Evolutionary conservation across 2,329 filamentous ascomycete genomes (phyloP).

Genomic region (Colletotrichum cordylinicola): DNA sequence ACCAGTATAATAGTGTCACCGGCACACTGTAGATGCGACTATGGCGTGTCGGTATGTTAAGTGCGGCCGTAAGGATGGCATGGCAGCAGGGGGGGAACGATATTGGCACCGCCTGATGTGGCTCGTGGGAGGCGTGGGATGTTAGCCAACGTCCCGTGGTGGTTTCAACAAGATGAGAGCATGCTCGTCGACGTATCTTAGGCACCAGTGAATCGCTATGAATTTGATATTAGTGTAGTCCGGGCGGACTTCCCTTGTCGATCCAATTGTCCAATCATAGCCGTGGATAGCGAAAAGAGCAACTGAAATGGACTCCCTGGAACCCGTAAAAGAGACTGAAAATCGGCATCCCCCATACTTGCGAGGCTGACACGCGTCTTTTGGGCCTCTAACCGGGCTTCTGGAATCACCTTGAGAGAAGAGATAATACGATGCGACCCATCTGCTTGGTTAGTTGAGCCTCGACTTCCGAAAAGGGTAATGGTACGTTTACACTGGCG

Average conservation of each 20-base stretch:
- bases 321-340: background rate
- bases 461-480: background rate
- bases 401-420: background rate
- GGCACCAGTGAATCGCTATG: background rate
- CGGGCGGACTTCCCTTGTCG: background rate
- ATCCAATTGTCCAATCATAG: background rate
- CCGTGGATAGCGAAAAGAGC: background rate
- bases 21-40: background rate
- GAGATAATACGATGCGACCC: background rate
- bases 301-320: background rate
- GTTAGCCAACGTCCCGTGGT: background rate
- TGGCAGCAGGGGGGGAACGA: background rate
- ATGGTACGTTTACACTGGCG: background rate
- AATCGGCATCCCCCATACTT: background rate
- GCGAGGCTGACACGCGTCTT: background rate
- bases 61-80: background rate
- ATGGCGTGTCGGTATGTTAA: background rate
- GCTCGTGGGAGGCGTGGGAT: background rate
- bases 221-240: background rate
- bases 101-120: background rate
- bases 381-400: background rate
- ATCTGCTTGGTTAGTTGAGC: background rate
- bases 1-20: background rate
- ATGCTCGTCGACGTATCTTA: background rate
- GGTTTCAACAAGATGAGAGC: background rate